These are phyloP conservation scores for Dipteronia sinensis DNA, from an alignment of 345 rosid species.

Conservation along the genomic window DNA sequence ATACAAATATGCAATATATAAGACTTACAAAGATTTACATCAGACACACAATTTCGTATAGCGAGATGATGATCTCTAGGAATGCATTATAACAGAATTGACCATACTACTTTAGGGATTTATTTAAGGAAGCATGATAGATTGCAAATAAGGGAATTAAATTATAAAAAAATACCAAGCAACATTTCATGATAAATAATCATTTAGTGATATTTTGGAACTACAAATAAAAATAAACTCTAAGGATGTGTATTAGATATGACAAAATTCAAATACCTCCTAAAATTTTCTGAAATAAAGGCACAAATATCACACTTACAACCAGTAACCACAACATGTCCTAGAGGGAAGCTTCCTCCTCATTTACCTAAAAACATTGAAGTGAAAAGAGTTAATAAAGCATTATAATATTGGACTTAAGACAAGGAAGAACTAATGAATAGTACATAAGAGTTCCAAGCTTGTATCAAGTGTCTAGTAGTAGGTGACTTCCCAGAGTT, in stretches of 20 bases:
- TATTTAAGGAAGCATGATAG: too few species aligned
- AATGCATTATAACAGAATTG: too few species aligned
- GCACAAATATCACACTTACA: too few species aligned
- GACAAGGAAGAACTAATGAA: constrained; percentile 19
- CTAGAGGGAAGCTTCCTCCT: constrained; percentile 92
- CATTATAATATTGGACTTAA: constrained; percentile 6
- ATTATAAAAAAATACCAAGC: too few species aligned
- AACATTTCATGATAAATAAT: too few species aligned
- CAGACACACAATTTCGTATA: background rate
- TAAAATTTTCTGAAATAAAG: constrained; percentile 97
- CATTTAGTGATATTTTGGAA: too few species aligned
- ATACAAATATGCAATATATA: too few species aligned
- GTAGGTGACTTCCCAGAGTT: too few species aligned
- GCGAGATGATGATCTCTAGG: background rate
- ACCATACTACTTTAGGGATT: too few species aligned
- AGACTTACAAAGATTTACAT: background rate
- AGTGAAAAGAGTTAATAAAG: constrained; percentile 15
- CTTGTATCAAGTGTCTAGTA: too few species aligned
- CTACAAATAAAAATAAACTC: too few species aligned
- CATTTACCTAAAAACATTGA: constrained; percentile 64
- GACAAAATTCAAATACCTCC: constrained; percentile 60
- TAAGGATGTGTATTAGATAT: background rate
- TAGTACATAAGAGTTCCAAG: constrained; percentile 6
- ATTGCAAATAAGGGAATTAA: too few species aligned
- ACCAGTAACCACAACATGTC: constrained; percentile 88